A percentile compares a stretch with the other conserved stretches of the same genome.
Evolutionary conservation across 1,284 basidiomycete species (phyloP).

Genomic region (Leccinum subspadiceum): DNA sequence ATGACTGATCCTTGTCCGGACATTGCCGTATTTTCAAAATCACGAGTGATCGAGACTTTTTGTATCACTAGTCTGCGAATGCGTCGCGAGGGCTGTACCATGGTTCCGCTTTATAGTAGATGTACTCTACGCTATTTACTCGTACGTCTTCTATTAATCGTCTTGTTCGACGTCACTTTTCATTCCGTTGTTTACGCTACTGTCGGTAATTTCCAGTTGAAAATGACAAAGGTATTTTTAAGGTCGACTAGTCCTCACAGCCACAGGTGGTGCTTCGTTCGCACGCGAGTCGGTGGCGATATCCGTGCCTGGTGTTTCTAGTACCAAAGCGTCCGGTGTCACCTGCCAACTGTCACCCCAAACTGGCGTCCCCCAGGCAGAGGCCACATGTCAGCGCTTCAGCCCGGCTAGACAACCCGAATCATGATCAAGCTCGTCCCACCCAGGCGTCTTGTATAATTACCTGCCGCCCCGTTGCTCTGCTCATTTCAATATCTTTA

Average conservation of each 20-base stretch:
- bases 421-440: constrained; percentile 4
- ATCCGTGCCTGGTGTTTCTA: constrained; percentile 7
- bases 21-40: constrained; percentile 33
- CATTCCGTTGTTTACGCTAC: constrained; percentile 24
- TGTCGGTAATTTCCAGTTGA: constrained; percentile 25
- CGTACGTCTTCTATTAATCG: constrained; percentile 34
- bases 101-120: constrained; percentile 32
- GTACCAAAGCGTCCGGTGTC: constrained; percentile 20
- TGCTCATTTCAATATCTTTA: constrained; percentile 29
- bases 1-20: constrained; percentile 29
- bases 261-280: constrained; percentile 25
- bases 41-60: constrained; percentile 28
- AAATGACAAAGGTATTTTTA: constrained; percentile 30
- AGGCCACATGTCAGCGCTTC: constrained; percentile 7
- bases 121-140: constrained; percentile 35
- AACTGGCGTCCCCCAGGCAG: constrained; percentile 7
- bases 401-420: constrained; percentile 5
- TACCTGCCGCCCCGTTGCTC: constrained; percentile 16
- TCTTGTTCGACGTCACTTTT: constrained; percentile 24
- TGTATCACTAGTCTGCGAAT: constrained; percentile 34
- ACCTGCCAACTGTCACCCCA: constrained; percentile 5
- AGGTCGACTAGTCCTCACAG: constrained; percentile 30
- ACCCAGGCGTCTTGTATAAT: neutral
- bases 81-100: constrained; percentile 20
- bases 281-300: constrained; percentile 22